Percentiles rank a stretch among this genome's conserved stretches.
Evolutionary conservation across 176 grass and related monocot species (phyloP).

Genomic region (Triticum dicoccoides): DNA sequence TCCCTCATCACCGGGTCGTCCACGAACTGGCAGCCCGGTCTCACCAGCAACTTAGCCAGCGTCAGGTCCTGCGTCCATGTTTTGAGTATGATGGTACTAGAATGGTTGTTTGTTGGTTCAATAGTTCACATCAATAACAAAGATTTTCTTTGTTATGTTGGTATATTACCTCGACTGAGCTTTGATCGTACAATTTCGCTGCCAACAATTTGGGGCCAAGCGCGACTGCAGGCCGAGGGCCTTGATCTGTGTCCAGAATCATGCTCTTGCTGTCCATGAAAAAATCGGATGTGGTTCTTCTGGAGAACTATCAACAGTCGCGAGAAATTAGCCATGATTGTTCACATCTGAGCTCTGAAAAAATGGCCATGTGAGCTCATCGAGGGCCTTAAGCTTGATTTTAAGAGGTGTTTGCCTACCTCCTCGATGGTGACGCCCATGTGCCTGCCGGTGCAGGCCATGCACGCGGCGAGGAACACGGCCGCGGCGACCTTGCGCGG

Average conservation of each 20-base stretch:
- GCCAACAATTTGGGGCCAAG: constrained; percentile 37
- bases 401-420: too few species aligned
- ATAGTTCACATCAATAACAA: too few species aligned
- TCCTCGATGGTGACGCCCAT: too few species aligned
- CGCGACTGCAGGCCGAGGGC: background rate
- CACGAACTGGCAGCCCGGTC: constrained; percentile 32
- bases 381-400: too few species aligned
- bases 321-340: background rate
- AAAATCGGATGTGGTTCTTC: background rate
- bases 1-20: constrained; percentile 38
- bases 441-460: too few species aligned
- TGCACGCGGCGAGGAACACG: too few species aligned
- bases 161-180: constrained; percentile 29
- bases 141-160: too few species aligned
- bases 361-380: too few species aligned
- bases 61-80: constrained; percentile 33
- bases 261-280: constrained; percentile 40
- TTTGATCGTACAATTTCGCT: constrained; percentile 21
- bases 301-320: background rate
- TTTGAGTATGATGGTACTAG: background rate
- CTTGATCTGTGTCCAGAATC: constrained; percentile 6
- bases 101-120: too few species aligned
- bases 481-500: constrained; percentile 28
- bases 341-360: too few species aligned
- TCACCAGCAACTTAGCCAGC: constrained; percentile 42